phyloP scores from a whole-genome alignment of 2,329 filamentous ascomycete species.

The Diatrype stigma region DNA sequence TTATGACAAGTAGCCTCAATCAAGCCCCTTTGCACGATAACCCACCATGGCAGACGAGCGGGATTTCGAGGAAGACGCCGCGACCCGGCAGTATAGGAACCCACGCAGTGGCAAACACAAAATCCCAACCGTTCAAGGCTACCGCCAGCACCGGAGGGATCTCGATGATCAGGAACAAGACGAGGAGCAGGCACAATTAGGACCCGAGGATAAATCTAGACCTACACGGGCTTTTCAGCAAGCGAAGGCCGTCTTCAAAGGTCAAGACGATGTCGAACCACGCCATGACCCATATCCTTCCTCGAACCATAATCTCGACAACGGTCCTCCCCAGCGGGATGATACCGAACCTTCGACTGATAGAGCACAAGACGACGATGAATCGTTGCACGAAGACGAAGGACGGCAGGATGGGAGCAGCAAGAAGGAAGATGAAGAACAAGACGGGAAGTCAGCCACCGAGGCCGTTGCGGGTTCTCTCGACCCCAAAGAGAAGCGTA shows the following conservation, averaged over 20 bases:
- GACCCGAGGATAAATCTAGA: constrained; percentile 31
- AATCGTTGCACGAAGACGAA: constrained; percentile 5
- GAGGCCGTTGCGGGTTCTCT: constrained; percentile 33
- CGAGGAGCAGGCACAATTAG: constrained; percentile 27
- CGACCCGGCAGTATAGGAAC: constrained; percentile 13
- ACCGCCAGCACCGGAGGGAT: constrained; percentile 41
- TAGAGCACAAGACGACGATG: constrained; percentile 8
- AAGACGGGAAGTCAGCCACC: constrained; percentile 27
- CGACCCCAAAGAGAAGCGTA: constrained; percentile 44
- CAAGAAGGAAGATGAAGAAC: constrained; percentile 9
- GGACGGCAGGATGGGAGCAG: constrained; percentile 3
- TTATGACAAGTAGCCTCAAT: background rate
- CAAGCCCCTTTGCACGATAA: background rate
- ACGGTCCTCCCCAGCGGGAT: constrained; percentile 7
- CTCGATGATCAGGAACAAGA: constrained; percentile 36
- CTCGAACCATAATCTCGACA: constrained; percentile 28
- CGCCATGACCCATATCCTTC: constrained; percentile 33
- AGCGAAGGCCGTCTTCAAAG: constrained; percentile 32
- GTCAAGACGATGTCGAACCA: constrained; percentile 24
- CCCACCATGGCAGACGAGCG: constrained; percentile 13
- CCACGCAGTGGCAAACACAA: constrained; percentile 23
- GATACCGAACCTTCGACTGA: constrained; percentile 11
- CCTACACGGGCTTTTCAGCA: constrained; percentile 31
- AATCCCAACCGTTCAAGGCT: constrained; percentile 45
- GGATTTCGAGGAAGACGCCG: constrained; percentile 13